A percentile compares a stretch with the other conserved stretches of the same genome.
Conservation (phyloP, 2,329 filamentous ascomycete species). For the Helotiales sp. region DNA sequence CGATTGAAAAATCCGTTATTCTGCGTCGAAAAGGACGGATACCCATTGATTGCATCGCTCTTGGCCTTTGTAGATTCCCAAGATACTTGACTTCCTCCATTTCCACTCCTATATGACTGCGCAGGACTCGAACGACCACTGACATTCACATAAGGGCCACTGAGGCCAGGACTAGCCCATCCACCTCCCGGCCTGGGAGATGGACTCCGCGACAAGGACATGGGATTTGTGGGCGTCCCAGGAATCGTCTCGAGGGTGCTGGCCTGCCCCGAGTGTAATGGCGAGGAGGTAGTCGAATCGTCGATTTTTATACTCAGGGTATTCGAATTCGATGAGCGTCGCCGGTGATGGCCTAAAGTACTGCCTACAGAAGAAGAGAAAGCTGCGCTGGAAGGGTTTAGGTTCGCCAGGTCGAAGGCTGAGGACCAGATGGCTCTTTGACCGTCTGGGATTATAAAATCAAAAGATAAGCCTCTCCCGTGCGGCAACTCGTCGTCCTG, state of each 20-base stretch:
- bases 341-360: slow-evolving; percentile 37
- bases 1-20: slow-evolving; percentile 86
- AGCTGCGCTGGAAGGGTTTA: slow-evolving; percentile 43
- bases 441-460: slow-evolving; percentile 26
- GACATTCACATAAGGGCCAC: slow-evolving; percentile 55
- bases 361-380: slow-evolving; percentile 49
- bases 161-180: slow-evolving; percentile 83
- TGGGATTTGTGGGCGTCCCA: slow-evolving; percentile 57
- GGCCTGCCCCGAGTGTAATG: slow-evolving; percentile 18
- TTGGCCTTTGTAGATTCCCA: slow-evolving; percentile 84
- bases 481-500: slow-evolving; percentile 2
- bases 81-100: slow-evolving; percentile 60
- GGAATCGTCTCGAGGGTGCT: slow-evolving; percentile 34
- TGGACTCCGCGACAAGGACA: slow-evolving; percentile 86
- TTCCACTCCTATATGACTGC: slow-evolving; percentile 47
- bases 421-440: slow-evolving; percentile 32
- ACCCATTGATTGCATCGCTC: slow-evolving; percentile 70
- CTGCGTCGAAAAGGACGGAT: slow-evolving; percentile 76
- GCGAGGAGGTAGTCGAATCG: slow-evolving; percentile 15
- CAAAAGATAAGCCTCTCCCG: not conserved
- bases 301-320: slow-evolving; percentile 25
- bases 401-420: slow-evolving; percentile 50
- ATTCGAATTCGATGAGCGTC: slow-evolving; percentile 37
- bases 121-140: slow-evolving; percentile 70
- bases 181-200: slow-evolving; percentile 82